A percentile compares a stretch with the other conserved stretches of the same genome.
Conservation (phyloP, 306 rosid species). For the Lupinus albus region DNA sequence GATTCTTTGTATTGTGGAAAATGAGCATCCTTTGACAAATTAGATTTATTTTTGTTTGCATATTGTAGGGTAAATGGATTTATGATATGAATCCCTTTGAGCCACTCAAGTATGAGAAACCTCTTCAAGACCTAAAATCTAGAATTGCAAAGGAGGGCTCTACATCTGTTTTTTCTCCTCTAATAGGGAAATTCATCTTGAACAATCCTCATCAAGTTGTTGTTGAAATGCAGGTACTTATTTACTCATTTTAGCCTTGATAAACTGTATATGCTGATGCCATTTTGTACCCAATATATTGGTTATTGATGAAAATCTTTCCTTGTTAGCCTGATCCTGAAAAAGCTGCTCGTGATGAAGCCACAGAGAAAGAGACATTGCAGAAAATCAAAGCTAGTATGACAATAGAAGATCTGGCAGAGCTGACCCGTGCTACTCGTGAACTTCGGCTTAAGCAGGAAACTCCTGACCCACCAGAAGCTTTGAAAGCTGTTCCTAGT, state of each 20-base stretch:
- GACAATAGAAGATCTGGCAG: constrained; percentile 90
- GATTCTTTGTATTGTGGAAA: constrained; percentile 24
- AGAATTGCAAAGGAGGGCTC: constrained; percentile 86
- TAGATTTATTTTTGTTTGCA: constrained; percentile 34
- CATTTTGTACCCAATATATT: constrained; percentile 26
- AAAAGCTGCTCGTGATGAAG: constrained; percentile 88
- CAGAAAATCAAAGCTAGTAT: constrained; percentile 75
- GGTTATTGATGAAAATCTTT: constrained; percentile 37
- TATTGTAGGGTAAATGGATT: constrained; percentile 90
- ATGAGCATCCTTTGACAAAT: constrained; percentile 15
- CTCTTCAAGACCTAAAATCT: constrained; percentile 82
- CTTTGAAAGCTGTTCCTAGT: constrained; percentile 88
- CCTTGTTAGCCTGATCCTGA: constrained; percentile 85
- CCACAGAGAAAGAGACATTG: constrained; percentile 70
- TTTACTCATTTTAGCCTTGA: constrained; percentile 21
- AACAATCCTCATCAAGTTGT: constrained; percentile 86
- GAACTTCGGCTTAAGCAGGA: constrained; percentile 88
- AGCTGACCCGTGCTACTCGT: constrained; percentile 81
- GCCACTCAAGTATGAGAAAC: constrained; percentile 91
- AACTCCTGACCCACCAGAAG: constrained; percentile 97
- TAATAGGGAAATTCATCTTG: constrained; percentile 82
- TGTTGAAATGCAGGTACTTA: constrained; percentile 90
- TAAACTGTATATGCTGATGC: constrained; percentile 28
- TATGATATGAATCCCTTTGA: constrained; percentile 97
- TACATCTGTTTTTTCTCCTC: constrained; percentile 85